A percentile compares a stretch with the other conserved stretches of the same genome.
These are phyloP conservation scores for Hordeum pubiflorum DNA, from an alignment of 202 grass and related monocot species.

Conservation along the genomic window DNA sequence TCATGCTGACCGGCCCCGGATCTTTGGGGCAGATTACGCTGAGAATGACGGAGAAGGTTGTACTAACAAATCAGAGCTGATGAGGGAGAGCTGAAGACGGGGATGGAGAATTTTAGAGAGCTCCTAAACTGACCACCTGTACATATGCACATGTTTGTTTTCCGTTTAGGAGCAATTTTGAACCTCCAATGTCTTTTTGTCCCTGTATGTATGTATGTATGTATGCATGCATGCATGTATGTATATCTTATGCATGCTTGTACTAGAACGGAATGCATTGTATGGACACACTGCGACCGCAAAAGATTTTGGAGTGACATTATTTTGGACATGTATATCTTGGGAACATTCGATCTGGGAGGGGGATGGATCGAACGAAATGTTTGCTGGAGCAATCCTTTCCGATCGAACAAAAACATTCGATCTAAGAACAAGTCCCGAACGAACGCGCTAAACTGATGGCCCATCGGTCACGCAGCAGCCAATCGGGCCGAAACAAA, in stretches of 20 bases:
- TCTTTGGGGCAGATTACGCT: neutral
- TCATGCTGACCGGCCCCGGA: neutral
- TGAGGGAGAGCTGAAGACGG: neutral
- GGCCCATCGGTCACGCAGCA: too few species aligned
- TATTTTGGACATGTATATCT: too few species aligned
- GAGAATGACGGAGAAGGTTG: neutral
- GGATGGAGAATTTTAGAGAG: neutral
- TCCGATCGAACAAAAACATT: too few species aligned
- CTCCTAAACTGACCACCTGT: neutral
- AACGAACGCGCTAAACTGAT: too few species aligned
- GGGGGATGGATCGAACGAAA: neutral
- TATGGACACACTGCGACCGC: too few species aligned
- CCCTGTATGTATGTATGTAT: neutral
- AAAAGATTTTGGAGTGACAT: too few species aligned
- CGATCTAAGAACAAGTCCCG: too few species aligned
- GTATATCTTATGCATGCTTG: neutral
- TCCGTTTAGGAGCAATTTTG: too few species aligned
- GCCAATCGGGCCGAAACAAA: too few species aligned
- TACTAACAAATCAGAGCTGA: constrained; percentile 1
- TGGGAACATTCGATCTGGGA: too few species aligned
- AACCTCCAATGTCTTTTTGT: neutral
- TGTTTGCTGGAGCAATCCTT: too few species aligned
- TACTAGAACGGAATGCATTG: neutral
- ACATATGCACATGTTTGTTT: neutral
- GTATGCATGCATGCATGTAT: neutral